Base-by-base conservation (phyloP, 2,329 filamentous ascomycete genomes). In the Rhynchosporium secalis region DNA sequence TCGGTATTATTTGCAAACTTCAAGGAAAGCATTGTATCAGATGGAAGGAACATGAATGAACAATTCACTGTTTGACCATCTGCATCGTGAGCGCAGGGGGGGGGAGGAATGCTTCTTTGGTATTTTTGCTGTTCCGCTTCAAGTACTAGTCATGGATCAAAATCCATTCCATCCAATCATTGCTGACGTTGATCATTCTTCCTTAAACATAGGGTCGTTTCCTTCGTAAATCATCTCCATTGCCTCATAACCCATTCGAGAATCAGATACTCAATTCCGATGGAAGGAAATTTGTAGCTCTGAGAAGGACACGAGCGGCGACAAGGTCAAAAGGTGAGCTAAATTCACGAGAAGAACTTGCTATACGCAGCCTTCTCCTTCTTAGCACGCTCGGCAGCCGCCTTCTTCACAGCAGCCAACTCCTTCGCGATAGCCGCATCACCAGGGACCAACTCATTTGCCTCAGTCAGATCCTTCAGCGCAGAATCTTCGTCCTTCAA, bases 301-400 rank as follows among this genome's bases (percentile, higher is more conserved):
- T 20, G 20, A 20, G 20, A 20, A 20, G 20, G 20, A 20, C 20
- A 20, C 20, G n/a, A 55, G 36, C 28, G 12, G 13, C 41, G 52
- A 29, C 12, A 31, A 6, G 3, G 20, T 5, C 2, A 28, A 12
- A 43, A 31, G 12, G 12, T 31, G 36, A n/a, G 45, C 41, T 26
- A 52, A 12, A n/a, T 55, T 69, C 62, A 74, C 33, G 68, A 62
- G 60, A 98, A 98, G 78, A 96, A 95, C 80, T 96, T 98, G 80
- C 89, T 90, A 75, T 94, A 96, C 5, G 88, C 89, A 70, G 90
- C 91, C 84, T 93, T 96, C 81, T 97, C 91, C 85, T 93, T 96
- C 75, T 90, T 89, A 65, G 86, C 83, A 65, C 89, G 84, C 62
- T 88, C 90, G 10, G 86, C 82, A 31, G 89, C 84, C 71, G 83